Conservation (phyloP, 2,329 filamentous ascomycete species). For the Endocalyx cinctus region DNA sequence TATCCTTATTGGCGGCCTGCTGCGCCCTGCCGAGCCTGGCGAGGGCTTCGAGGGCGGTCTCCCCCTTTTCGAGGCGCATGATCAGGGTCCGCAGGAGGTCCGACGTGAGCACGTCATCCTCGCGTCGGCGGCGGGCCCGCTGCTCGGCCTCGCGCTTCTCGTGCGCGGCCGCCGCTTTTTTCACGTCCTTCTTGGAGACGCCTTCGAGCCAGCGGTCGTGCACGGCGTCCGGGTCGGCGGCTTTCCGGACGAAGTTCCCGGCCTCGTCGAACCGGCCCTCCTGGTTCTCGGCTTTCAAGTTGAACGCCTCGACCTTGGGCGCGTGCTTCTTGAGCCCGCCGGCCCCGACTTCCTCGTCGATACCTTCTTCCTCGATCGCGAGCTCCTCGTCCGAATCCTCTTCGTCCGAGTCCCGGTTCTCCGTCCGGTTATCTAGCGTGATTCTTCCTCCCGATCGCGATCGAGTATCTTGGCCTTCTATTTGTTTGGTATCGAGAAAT, state of each 20-base stretch:
- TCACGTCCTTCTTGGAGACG: slow-evolving; percentile 90
- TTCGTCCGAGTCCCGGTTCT: slow-evolving; percentile 54
- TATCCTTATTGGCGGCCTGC: slow-evolving; percentile 41
- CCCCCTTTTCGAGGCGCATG: slow-evolving; percentile 66
- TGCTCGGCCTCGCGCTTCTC: slow-evolving; percentile 78
- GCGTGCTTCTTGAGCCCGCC: slow-evolving; percentile 90
- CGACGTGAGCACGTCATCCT: slow-evolving; percentile 69
- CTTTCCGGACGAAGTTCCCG: slow-evolving; percentile 89
- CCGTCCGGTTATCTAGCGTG: slow-evolving; percentile 47
- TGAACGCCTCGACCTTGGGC: slow-evolving; percentile 93
- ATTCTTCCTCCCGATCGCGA: slow-evolving; percentile 74
- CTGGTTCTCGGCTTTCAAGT: slow-evolving; percentile 84
- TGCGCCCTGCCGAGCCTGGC: slow-evolving; percentile 70
- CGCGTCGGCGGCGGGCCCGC: slow-evolving; percentile 63
- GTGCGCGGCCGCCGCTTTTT: slow-evolving; percentile 78
- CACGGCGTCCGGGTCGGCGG: slow-evolving; percentile 78
- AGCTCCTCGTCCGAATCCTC: slow-evolving; percentile 72
- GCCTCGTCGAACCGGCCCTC: slow-evolving; percentile 88
- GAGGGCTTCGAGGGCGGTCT: slow-evolving; percentile 84
- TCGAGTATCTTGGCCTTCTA: slow-evolving; percentile 71
- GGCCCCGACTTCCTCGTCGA: slow-evolving; percentile 86
- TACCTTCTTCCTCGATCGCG: slow-evolving; percentile 67
- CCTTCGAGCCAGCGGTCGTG: slow-evolving; percentile 94
- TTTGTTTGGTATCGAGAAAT: slow-evolving; percentile 57
- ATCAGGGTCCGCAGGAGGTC: slow-evolving; percentile 75